Conservation (phyloP, 768 basidiomycete genomes). For the Rubroboletus pulcherrimus region DNA sequence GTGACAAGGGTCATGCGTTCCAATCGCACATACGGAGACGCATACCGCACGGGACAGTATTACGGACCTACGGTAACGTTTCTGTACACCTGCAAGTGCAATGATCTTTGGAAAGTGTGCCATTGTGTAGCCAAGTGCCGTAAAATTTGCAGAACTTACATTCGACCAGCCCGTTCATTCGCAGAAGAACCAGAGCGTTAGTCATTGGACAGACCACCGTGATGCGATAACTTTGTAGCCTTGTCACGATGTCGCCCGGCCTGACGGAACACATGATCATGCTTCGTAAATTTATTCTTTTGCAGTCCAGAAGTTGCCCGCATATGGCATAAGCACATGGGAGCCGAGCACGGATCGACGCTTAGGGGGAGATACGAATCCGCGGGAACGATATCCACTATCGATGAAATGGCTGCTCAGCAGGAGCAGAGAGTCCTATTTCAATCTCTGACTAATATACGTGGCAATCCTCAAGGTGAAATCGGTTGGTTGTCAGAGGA, state of each 20-base stretch:
- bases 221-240: background rate
- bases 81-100: background rate
- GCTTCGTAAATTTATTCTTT: slow-evolving; percentile 1
- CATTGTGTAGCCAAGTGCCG: slow-evolving; percentile 13
- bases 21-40: background rate
- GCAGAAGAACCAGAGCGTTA: slow-evolving; percentile 14
- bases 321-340: slow-evolving; percentile 2
- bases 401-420: background rate
- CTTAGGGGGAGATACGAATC: slow-evolving; percentile 6
- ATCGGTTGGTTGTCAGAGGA: background rate
- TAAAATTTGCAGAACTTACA: slow-evolving; percentile 13
- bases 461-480: background rate
- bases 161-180: slow-evolving; percentile 3
- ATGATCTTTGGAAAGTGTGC: background rate
- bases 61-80: background rate
- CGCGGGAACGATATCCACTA: slow-evolving; percentile 2
- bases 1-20: background rate
- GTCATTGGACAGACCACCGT: slow-evolving; percentile 2
- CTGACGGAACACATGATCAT: slow-evolving; percentile 1
- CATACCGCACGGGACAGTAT: background rate
- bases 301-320: background rate
- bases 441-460: background rate
- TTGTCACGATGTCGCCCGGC: background rate
- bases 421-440: background rate
- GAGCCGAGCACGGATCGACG: slow-evolving; percentile 2